Conservation (phyloP, 208 protist species). For the Leishmania lainsoni region DNA sequence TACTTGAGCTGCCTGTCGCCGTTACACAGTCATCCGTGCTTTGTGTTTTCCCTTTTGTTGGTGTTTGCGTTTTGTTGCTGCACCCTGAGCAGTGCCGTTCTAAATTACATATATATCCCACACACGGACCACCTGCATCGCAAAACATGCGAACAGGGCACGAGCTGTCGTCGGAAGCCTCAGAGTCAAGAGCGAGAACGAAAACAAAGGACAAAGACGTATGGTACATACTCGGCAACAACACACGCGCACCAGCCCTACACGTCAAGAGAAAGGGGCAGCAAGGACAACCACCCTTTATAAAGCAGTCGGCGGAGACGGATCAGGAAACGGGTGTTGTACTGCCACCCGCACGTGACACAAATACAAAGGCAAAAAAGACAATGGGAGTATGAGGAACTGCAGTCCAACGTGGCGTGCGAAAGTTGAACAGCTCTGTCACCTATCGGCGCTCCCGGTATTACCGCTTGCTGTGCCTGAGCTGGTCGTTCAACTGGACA, state of each 20-base stretch:
- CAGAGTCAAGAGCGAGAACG: not conserved
- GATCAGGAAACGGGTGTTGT: not conserved
- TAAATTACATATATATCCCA: constrained; percentile 8
- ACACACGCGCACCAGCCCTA: not conserved
- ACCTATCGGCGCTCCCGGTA: not conserved
- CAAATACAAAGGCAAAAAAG: not conserved
- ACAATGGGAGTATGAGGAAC: not conserved
- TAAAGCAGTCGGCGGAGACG: not conserved
- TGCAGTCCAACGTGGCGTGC: constrained; percentile 5
- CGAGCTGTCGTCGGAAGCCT: not conserved
- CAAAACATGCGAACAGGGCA: not conserved
- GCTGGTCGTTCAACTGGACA: constrained; percentile 63
- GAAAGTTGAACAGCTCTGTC: not conserved
- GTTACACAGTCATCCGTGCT: not conserved
- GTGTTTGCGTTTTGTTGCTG: not conserved
- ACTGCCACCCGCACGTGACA: not conserved
- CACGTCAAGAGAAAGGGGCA: not conserved
- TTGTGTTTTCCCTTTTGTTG: not conserved
- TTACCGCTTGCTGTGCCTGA: constrained; percentile 47
- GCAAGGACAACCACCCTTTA: not conserved
- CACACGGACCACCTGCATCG: not conserved
- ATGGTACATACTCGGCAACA: constrained; percentile 9
- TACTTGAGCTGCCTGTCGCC: not conserved
- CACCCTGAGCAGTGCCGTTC: not conserved
- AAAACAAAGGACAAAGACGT: constrained; percentile 3